Conservation (phyloP, 2,329 filamentous ascomycete genomes). For the Didymella pinodella region DNA sequence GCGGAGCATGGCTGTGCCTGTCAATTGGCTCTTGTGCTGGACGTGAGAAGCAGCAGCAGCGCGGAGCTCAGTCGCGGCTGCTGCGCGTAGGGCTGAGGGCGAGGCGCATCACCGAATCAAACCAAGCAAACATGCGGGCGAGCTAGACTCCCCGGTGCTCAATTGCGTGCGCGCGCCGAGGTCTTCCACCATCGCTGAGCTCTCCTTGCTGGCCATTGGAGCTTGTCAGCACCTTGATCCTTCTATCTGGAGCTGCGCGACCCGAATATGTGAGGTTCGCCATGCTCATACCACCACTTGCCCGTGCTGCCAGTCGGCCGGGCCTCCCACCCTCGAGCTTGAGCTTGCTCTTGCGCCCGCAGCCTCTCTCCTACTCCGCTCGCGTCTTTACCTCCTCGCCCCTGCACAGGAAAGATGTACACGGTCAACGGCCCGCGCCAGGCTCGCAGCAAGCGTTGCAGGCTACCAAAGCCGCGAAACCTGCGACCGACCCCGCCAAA, state of each 20-base stretch:
- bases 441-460: slow-evolving; percentile 35
- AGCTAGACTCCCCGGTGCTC: slow-evolving; percentile 17
- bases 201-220: slow-evolving; percentile 15
- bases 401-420: slow-evolving; percentile 55
- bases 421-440: slow-evolving; percentile 42
- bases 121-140: slow-evolving; percentile 24
- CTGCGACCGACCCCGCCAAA: slow-evolving; percentile 26
- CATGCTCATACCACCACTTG: slow-evolving; percentile 49
- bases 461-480: slow-evolving; percentile 32
- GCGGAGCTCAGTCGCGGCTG: slow-evolving; percentile 19
- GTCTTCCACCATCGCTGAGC: slow-evolving; percentile 26
- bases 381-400: slow-evolving; percentile 57
- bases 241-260: slow-evolving; percentile 6
- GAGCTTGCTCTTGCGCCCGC: slow-evolving; percentile 29
- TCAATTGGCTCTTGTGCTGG: slow-evolving; percentile 32
- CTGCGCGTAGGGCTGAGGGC: slow-evolving; percentile 18
- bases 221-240: slow-evolving; percentile 8
- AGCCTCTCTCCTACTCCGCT: slow-evolving; percentile 31
- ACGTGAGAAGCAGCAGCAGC: slow-evolving; percentile 11
- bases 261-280: slow-evolving; percentile 36
- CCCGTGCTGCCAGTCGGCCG: slow-evolving; percentile 46
- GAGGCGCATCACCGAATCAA: slow-evolving; percentile 15
- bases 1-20: slow-evolving; percentile 43
- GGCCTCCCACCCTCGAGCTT: slow-evolving; percentile 29
- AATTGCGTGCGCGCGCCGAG: slow-evolving; percentile 11